Evolutionary conservation across 352 stramenopile species (phyloP), one percentile per base, ranked within the genome.

Genomic region (Phytophthora tubulina): DNA sequence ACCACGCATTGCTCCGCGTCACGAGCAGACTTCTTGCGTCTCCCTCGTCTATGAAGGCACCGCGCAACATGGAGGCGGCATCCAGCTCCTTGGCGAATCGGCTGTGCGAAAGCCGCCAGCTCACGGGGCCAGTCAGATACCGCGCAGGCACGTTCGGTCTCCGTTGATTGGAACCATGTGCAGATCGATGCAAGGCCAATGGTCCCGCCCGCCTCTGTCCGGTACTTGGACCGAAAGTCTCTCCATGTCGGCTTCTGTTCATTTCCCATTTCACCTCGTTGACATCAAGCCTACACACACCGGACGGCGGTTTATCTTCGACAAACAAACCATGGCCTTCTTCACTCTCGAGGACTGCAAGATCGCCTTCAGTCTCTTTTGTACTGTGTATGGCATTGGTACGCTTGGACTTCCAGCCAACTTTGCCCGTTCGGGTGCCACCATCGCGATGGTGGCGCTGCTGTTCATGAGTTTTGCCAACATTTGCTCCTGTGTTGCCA

Each of bases 391-490:
- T 38, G 84, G 84, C 53, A 89, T 92, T 49, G 84, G 84, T 35
- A 90, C 84, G 42, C 76, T 92, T 5, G 80, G 82, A 30, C 71
- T 92, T 15, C 82, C 84, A 11, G 81, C 78, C 56, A 92, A 90
- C 67, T 92, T 88, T 66, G 76, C 84, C 14, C 84, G 84, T 35
- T 85, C 84, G 3, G 84, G 84, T 0, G 73, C 70, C 1, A 64
- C 73, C 10, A 77, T 83, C 36, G 82, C 82, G 32, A 80, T 72
- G 9, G 71, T 85, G 42, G 84, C 84, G 21, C 48, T 89, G 36
- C 45, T 88, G 44, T 75, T 90, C 66, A 91, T 91, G 84, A 82
- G 78, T 0, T 79, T 86, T 41, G 79, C 78, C 57, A 91, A 91
- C 70, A 76, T 90, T 64, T 85, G 71, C 66, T 84, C 84, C 8